Percentiles rank a stretch among this genome's conserved stretches.
Evolutionary conservation across 108 stramenopile genomes (phyloP).

Genomic region (Cyclotella baltica): DNA sequence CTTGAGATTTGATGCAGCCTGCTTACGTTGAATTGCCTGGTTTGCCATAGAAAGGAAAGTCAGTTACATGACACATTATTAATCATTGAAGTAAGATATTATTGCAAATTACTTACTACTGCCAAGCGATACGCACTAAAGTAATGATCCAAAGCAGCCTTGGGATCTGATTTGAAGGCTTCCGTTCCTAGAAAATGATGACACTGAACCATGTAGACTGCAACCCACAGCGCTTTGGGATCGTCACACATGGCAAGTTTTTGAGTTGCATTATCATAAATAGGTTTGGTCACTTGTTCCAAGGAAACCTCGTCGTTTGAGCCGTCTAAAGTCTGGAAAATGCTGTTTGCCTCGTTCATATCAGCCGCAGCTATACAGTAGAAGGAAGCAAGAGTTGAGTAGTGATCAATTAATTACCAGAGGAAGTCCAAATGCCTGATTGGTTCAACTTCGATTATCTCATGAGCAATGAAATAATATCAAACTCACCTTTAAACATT

Average conservation of each 20-base stretch:
- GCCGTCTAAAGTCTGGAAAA: not conserved
- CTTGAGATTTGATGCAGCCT: not conserved
- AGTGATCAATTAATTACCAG: no score
- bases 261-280: not conserved
- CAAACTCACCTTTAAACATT: not conserved
- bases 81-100: not conserved
- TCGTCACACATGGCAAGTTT: not conserved
- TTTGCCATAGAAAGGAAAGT: not conserved
- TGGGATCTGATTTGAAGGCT: not conserved
- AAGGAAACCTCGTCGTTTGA: not conserved
- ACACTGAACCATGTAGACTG: not conserved
- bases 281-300: not conserved
- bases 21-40: not conserved
- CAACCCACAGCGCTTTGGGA: not conserved
- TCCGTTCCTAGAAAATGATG: not conserved
- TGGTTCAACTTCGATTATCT: not conserved
- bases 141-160: not conserved
- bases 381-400: no score
- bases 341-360: not conserved
- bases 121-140: not conserved
- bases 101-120: not conserved
- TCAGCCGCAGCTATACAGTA: no score
- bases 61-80: not conserved
- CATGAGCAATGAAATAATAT: not conserved
- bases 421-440: no score